Conservation (phyloP, 768 basidiomycete genomes). For the Tubosaeta sp. region DNA sequence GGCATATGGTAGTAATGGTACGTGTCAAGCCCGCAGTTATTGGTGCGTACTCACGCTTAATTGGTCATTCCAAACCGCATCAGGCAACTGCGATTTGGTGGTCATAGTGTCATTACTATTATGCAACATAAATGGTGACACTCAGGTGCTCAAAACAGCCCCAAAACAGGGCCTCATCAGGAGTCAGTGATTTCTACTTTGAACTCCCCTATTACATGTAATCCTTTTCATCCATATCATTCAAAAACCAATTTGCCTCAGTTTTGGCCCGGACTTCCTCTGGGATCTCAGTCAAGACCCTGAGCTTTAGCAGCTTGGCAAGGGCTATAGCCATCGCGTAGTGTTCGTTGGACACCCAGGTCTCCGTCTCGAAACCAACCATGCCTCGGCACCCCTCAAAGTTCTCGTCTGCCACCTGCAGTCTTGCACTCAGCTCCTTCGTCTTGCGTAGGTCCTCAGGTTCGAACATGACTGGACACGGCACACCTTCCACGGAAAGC, state of each 20-base stretch:
- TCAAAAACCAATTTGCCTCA: neutral
- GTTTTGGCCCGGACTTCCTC: neutral
- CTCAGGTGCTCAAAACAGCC: no score
- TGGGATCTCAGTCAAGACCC: neutral
- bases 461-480: slow-evolving; percentile 2
- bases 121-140: no score
- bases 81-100: no score
- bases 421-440: neutral
- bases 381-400: neutral
- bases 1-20: no score
- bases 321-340: neutral
- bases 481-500: neutral
- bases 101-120: no score
- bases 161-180: no score
- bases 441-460: neutral
- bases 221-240: neutral
- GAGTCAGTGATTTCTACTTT: no score
- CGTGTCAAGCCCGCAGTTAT: no score
- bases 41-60: no score
- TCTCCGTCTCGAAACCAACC: neutral
- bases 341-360: neutral
- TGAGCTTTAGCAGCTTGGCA: neutral
- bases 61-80: no score
- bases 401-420: neutral
- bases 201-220: no score